These are phyloP conservation scores for Myriangium duriaei DNA, from an alignment of 2,329 filamentous ascomycete genomes.

Conservation along the genomic window DNA sequence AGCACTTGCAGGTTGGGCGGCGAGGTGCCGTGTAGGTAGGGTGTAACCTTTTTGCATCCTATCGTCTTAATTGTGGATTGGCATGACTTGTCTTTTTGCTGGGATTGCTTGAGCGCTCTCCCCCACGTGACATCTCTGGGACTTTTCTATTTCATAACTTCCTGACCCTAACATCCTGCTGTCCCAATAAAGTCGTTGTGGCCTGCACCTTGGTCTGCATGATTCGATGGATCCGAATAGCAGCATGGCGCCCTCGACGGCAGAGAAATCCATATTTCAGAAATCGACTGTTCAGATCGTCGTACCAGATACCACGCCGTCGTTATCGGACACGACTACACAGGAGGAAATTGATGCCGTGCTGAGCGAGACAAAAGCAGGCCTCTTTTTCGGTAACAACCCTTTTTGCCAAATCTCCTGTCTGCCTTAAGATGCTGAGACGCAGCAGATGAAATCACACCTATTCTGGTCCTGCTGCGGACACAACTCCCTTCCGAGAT, in stretches of 20 bases:
- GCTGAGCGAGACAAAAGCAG: slow-evolving; percentile 2
- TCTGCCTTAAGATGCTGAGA: background rate
- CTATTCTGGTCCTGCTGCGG: background rate
- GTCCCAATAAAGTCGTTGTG: too few species aligned
- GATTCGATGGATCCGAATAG: background rate
- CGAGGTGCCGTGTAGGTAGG: slow-evolving; percentile 2
- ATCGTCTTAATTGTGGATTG: too few species aligned
- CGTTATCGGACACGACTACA: background rate
- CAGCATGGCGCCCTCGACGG: background rate
- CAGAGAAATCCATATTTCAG: background rate
- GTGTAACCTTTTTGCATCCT: slow-evolving; percentile 9
- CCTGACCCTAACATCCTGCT: too few species aligned
- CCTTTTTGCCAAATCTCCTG: background rate
- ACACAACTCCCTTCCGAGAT: background rate
- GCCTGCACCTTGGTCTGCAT: too few species aligned
- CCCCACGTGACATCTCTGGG: too few species aligned
- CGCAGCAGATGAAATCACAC: background rate
- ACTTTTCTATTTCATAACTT: too few species aligned
- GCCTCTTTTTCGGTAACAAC: slow-evolving; percentile 2
- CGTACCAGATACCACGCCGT: background rate
- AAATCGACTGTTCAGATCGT: slow-evolving; percentile 5
- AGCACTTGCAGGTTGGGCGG: slow-evolving; percentile 5
- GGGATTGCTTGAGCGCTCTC: too few species aligned
- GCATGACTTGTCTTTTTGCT: too few species aligned
- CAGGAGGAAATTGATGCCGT: background rate